phyloP scores from a whole-genome alignment of 2,329 filamentous ascomycete genomes.

The Fusarium chuoi region DNA sequence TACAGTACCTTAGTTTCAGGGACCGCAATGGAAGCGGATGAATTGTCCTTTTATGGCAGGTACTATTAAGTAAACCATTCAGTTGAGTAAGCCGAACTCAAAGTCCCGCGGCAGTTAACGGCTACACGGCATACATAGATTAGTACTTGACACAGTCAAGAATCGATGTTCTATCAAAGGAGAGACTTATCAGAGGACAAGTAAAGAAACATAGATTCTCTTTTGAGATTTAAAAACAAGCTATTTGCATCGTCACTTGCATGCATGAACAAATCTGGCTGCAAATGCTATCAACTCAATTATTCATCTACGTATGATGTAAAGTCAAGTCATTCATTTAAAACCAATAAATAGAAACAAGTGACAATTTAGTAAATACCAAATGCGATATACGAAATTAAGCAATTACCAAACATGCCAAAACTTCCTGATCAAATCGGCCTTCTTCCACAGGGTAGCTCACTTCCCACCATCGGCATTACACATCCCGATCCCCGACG shows the following conservation, averaged over 20 bases:
- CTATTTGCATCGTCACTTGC: accelerated
- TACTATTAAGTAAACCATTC: neutral
- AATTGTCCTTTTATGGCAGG: neutral
- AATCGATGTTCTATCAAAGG: neutral
- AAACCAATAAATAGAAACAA: neutral
- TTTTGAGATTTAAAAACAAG: neutral
- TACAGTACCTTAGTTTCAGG: neutral
- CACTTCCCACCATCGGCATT: constrained; percentile 11
- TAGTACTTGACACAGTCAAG: too few species aligned
- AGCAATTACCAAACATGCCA: neutral
- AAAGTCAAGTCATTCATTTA: too few species aligned
- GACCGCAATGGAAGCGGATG: neutral
- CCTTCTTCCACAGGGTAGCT: neutral
- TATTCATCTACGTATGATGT: neutral
- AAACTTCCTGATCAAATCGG: neutral
- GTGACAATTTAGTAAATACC: neutral
- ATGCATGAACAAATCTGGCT: accelerated
- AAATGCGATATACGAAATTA: neutral
- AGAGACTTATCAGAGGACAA: neutral
- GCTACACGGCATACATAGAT: neutral
- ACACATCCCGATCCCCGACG: constrained; percentile 40
- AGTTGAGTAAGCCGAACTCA: neutral
- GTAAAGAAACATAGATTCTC: neutral
- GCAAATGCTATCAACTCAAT: too few species aligned
- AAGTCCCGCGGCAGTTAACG: neutral